Percentiles rank a stretch among this genome's conserved stretches.
Evolutionary conservation across 768 basidiomycete genomes (phyloP).

Genomic region (Collybia sordida): DNA sequence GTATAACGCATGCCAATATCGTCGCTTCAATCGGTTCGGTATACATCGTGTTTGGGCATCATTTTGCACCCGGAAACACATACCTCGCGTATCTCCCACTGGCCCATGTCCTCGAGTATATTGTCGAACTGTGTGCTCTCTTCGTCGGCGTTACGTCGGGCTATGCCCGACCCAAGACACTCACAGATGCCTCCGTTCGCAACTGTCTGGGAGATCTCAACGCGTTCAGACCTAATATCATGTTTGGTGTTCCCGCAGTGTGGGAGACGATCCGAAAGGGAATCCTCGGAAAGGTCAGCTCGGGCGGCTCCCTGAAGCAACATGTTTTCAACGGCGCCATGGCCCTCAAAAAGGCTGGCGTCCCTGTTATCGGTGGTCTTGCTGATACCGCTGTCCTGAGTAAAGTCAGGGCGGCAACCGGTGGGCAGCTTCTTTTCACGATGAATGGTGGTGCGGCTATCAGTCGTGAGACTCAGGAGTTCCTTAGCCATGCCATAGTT

Average conservation of each 20-base stretch:
- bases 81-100: conserved; percentile 92
- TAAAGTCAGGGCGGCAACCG: conserved; percentile 78
- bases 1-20: conserved; percentile 85
- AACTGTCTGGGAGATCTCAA: conserved; percentile 84
- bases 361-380: conserved; percentile 63
- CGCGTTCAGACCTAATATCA: conserved; percentile 81
- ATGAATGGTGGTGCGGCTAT: conserved; percentile 87
- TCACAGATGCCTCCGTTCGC: conserved; percentile 89
- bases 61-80: conserved; percentile 55
- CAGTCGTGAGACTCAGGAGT: conserved; percentile 86
- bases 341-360: conserved; percentile 65
- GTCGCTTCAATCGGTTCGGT: conserved; percentile 84
- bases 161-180: conserved; percentile 92
- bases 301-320: conserved; percentile 65
- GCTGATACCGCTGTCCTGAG: conserved; percentile 78
- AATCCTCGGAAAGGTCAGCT: conserved; percentile 77
- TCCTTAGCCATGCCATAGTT: conserved; percentile 78
- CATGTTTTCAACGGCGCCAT: conserved; percentile 80
- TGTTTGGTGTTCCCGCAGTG: conserved; percentile 94
- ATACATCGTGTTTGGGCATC: conserved; percentile 64
- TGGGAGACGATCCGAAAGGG: conserved; percentile 98
- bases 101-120: conserved; percentile 93
- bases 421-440: conserved; percentile 80
- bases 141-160: conserved; percentile 80
- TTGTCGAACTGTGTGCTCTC: conserved; percentile 80